Conservation (phyloP, 2,329 filamentous ascomycete species). For the Ophiognomonia clavigignenti-juglandacearum region DNA sequence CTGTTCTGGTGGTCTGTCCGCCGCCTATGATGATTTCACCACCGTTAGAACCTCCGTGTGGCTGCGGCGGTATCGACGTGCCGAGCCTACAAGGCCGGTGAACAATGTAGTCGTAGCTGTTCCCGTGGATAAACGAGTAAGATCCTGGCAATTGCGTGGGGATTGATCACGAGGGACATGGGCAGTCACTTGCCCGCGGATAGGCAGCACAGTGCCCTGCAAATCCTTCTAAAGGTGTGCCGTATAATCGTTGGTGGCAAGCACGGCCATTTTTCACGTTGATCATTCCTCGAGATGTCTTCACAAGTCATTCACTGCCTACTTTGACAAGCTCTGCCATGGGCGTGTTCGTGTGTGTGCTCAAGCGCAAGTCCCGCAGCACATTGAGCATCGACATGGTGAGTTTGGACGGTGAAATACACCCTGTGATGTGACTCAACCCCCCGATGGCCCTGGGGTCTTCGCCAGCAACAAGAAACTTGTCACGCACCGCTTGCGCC, state of each 20-base stretch:
- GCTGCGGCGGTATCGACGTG: no score
- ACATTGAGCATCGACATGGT: slow-evolving; percentile 38
- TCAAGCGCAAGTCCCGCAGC: slow-evolving; percentile 38
- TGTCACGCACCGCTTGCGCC: slow-evolving; percentile 1
- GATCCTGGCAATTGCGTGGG: slow-evolving; percentile 39
- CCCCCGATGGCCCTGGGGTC: slow-evolving; percentile 37
- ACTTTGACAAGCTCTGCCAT: slow-evolving; percentile 25
- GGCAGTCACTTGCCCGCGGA: slow-evolving; percentile 46
- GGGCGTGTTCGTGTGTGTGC: slow-evolving; percentile 49
- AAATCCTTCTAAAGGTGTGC: slow-evolving; percentile 37
- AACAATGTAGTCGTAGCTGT: slow-evolving; percentile 65
- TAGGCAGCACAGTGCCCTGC: slow-evolving; percentile 42
- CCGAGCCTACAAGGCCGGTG: no score
- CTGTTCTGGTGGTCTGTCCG: slow-evolving; percentile 35
- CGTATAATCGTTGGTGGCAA: slow-evolving; percentile 52
- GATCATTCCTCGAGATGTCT: slow-evolving; percentile 39
- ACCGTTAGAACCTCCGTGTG: no score
- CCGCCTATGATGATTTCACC: slow-evolving; percentile 60
- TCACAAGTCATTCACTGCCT: slow-evolving; percentile 30
- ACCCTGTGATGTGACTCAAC: slow-evolving; percentile 40
- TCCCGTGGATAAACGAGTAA: slow-evolving; percentile 57
- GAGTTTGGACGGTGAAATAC: slow-evolving; percentile 35
- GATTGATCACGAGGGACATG: slow-evolving; percentile 30
- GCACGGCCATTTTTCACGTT: slow-evolving; percentile 36
- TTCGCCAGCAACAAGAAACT: slow-evolving; percentile 17